Percentiles rank a stretch among this genome's conserved stretches.
Conservation (phyloP, 129 eudicot genomes). For the Escallonia rubra region DNA sequence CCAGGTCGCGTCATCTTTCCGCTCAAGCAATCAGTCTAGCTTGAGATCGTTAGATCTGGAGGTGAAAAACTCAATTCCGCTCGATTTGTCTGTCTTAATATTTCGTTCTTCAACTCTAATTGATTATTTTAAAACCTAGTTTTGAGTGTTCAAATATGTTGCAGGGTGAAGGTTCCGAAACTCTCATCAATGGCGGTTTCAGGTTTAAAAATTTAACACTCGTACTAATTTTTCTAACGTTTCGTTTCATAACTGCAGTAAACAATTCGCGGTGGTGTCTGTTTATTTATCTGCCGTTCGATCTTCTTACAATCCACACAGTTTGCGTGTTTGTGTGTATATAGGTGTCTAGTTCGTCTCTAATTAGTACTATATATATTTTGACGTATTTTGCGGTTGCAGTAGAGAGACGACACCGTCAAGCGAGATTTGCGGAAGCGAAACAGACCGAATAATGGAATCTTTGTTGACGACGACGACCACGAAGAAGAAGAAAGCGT, state of each 20-base stretch:
- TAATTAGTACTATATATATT: background rate
- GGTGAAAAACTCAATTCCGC: conserved; percentile 21
- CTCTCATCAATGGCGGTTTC: conserved; percentile 39
- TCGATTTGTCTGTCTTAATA: background rate
- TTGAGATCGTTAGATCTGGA: conserved; percentile 29
- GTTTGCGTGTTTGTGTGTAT: background rate
- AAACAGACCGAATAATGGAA: conserved; percentile 9
- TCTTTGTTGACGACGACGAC: conserved; percentile 27
- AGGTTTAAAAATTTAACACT: conserved; percentile 27
- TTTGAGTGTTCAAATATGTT: conserved; percentile 20
- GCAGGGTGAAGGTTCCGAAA: conserved; percentile 37
- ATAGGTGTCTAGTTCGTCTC: background rate
- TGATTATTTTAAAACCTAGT: conserved; percentile 1
- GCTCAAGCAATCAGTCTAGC: conserved; percentile 18
- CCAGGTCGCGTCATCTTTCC: conserved; percentile 14
- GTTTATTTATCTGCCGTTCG: conserved; percentile 18
- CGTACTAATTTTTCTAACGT: no score
- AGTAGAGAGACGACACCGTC: conserved; percentile 49
- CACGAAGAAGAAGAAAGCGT: conserved; percentile 12
- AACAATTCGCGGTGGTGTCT: background rate
- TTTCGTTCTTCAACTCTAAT: conserved; percentile 1
- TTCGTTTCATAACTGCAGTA: no score
- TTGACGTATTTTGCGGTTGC: conserved; percentile 9
- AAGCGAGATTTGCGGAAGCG: conserved; percentile 44
- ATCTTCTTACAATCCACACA: conserved; percentile 3